Evolutionary conservation across 495 filamentous ascomycete genomes (phyloP), one percentile per base, ranked within the genome.

Genomic region (Xylaria palmicola): DNA sequence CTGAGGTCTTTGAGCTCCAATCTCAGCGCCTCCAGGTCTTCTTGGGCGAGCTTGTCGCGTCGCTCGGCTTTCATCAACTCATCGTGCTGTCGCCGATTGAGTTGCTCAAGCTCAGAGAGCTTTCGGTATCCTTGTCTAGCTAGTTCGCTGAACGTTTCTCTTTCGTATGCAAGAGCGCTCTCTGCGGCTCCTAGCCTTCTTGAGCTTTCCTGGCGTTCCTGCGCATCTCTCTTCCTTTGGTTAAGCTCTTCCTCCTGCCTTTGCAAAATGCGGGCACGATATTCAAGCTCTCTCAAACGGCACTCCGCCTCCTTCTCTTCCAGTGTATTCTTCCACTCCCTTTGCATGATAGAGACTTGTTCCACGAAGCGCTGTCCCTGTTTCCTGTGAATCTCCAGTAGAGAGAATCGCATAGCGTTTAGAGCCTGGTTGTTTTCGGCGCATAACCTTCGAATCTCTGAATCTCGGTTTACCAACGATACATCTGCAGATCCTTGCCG

Each of bases 391-490:
- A 53, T 53, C 32, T 53, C 50, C 4, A 53, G 4, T 3, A 53
- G 12, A 20, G 50, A 53, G 15, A 53, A 24, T 29, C 34, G 32
- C 50, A 53, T 40, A 1, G 50, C 6, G 5, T 53, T 34, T 7
- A 53, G 20, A 12, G 50, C 50, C 22, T 53, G 50, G 13, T 53
- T 53, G 50, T 39, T 53, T 6, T 53, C 34, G 6, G 34, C 20
- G 34, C 37, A 34, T 20, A 40, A 39, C 20, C 13, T 39, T 17
- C 20, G 50, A 27, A 53, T 53, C 5, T 34, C 29, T 7, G 47
- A 50, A 36, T 20, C 22, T 29, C 17, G 49, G 12, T n/a, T 15
- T 20, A 22, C 19, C 8, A 8, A 17, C 32, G 22, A 30, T 22
- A 3, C 30, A 37, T 24, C 8, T 34, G 32, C 3, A 22, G 49